A percentile compares a stretch with the other conserved stretches of the same genome.
phyloP scores from a whole-genome alignment of 768 basidiomycete species.

The Gloeophyllum trabeum region DNA sequence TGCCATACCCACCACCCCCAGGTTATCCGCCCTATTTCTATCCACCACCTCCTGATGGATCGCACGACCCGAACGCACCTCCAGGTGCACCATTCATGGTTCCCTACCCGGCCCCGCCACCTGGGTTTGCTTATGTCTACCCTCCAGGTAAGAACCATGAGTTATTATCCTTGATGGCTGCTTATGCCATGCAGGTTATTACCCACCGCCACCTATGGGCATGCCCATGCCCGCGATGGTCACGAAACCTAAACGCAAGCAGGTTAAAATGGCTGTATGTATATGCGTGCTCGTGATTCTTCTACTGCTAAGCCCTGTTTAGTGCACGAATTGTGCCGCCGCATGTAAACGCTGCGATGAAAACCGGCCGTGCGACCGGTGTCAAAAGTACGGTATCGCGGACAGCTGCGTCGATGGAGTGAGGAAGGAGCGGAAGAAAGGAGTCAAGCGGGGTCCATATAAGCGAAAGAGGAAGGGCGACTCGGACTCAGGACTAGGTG shows the following conservation, averaged over 20 bases:
- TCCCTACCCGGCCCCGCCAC: neutral
- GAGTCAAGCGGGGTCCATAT: constrained; percentile 46
- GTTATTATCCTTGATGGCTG: neutral
- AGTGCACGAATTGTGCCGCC: constrained; percentile 48
- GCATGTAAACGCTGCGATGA: constrained; percentile 51
- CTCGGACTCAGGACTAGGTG: constrained; percentile 13
- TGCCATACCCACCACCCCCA: neutral
- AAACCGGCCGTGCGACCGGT: constrained; percentile 50
- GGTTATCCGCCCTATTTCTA: neutral
- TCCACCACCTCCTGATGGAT: neutral
- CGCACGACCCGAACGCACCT: neutral
- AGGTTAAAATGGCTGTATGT: constrained; percentile 50
- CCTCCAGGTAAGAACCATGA: neutral
- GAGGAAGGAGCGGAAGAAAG: constrained; percentile 55
- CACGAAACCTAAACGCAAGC: constrained; percentile 34
- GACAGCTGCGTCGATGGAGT: constrained; percentile 47
- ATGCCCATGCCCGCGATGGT: constrained; percentile 15
- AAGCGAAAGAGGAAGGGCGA: constrained; percentile 36
- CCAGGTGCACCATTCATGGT: neutral
- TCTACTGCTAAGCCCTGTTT: neutral
- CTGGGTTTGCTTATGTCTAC: neutral
- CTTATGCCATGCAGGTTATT: neutral
- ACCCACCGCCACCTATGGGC: constrained; percentile 15
- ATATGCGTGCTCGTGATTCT: constrained; percentile 1
- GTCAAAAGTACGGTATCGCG: constrained; percentile 49